These are phyloP conservation scores for Candida sp. DNA, from an alignment of 1,139 yeast species.

Conservation along the genomic window DNA sequence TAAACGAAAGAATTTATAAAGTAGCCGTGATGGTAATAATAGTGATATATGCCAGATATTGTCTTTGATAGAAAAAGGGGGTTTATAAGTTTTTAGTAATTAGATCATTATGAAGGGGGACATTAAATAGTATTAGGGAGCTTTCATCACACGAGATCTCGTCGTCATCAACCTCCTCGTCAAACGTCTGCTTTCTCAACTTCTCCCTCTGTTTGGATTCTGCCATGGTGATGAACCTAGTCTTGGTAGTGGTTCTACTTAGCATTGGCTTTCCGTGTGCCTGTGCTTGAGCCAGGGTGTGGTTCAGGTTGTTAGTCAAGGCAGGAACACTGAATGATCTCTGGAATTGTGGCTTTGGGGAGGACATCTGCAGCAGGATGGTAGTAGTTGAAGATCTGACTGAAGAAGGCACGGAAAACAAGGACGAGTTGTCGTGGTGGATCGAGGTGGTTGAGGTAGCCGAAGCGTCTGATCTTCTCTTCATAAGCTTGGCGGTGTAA, in stretches of 20 bases:
- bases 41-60: not conserved
- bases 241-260: constrained; percentile 31
- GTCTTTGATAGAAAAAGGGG: not conserved
- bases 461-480: not conserved
- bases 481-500: constrained; percentile 34
- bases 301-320: not conserved
- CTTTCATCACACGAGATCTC: constrained; percentile 31
- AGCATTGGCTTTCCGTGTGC: constrained; percentile 19
- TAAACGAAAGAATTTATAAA: not conserved
- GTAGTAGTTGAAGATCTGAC: constrained; percentile 1
- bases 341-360: constrained; percentile 7
- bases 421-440: not conserved
- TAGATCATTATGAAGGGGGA: constrained; percentile 25
- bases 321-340: constrained; percentile 1
- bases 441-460: not conserved
- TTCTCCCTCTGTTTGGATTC: constrained; percentile 45
- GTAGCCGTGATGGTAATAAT: not conserved
- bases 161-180: constrained; percentile 49
- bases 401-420: not conserved
- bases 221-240: constrained; percentile 37
- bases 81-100: not conserved
- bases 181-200: constrained; percentile 45
- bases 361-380: constrained; percentile 8
- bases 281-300: constrained; percentile 8
- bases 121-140: constrained; percentile 39